phyloP scores from a whole-genome alignment of 2,329 filamentous ascomycete genomes.

The Alternaria ethzedia region DNA sequence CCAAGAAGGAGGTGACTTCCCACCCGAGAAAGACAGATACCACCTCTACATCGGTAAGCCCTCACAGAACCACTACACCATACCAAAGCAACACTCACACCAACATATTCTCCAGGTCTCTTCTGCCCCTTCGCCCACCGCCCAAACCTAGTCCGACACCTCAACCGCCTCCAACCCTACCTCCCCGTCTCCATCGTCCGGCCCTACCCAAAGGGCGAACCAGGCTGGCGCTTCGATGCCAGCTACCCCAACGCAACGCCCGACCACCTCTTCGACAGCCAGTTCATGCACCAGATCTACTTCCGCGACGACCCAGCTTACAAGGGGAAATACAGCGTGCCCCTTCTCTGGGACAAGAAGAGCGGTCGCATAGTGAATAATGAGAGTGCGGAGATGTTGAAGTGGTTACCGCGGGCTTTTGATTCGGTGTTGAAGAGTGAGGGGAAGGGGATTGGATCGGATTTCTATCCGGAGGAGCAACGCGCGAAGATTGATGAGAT shows the following conservation, averaged over 20 bases:
- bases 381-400: slow-evolving; percentile 65
- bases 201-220: slow-evolving; percentile 70
- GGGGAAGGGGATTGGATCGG: no score
- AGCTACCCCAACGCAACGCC: slow-evolving; percentile 65
- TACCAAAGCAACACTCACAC: neutral
- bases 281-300: slow-evolving; percentile 67
- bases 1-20: slow-evolving; percentile 55
- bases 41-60: slow-evolving; percentile 60
- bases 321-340: slow-evolving; percentile 66
- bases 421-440: slow-evolving; percentile 53
- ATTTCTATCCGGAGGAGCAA: slow-evolving; percentile 60
- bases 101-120: slow-evolving; percentile 53
- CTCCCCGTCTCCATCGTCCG: slow-evolving; percentile 66
- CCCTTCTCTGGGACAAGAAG: slow-evolving; percentile 67
- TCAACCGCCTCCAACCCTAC: slow-evolving; percentile 63
- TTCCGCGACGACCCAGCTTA: slow-evolving; percentile 67
- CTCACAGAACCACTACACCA: neutral
- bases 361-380: slow-evolving; percentile 65
- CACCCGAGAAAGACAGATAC: slow-evolving; percentile 59
- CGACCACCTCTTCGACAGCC: slow-evolving; percentile 65
- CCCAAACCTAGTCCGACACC: slow-evolving; percentile 62
- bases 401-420: slow-evolving; percentile 65
- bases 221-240: slow-evolving; percentile 66
- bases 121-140: slow-evolving; percentile 72
- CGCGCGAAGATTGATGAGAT: slow-evolving; percentile 60